These are phyloP conservation scores for Beta vulgaris DNA, from an alignment of 148 eudicot species.

Conservation along the genomic window DNA sequence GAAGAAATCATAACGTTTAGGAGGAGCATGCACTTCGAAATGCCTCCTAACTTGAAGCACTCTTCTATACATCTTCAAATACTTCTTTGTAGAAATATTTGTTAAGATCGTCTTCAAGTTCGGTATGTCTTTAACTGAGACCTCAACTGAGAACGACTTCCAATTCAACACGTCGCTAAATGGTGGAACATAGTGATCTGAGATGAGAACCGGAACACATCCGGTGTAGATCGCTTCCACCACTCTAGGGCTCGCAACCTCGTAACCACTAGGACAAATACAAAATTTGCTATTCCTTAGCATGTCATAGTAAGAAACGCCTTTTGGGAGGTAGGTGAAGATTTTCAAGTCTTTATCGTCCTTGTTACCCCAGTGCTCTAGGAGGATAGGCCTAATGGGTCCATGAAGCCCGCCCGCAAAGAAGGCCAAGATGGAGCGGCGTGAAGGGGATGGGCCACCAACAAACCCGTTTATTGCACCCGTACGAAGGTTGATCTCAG, in stretches of 20 bases:
- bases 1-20: conserved; percentile 63
- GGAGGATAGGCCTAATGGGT: conserved; percentile 63
- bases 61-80: conserved; percentile 59
- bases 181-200: conserved; percentile 62
- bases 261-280: conserved; percentile 82
- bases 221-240: conserved; percentile 79
- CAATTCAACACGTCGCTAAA: conserved; percentile 76
- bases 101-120: conserved; percentile 53
- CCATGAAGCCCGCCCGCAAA: conserved; percentile 83
- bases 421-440: conserved; percentile 53
- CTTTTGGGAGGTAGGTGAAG: conserved; percentile 60
- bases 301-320: conserved; percentile 56
- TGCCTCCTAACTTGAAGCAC: conserved; percentile 54
- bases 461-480: conserved; percentile 46
- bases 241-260: conserved; percentile 80
- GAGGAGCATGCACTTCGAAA: conserved; percentile 66
- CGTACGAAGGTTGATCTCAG: conserved; percentile 60
- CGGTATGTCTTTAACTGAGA: conserved; percentile 56
- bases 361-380: conserved; percentile 75
- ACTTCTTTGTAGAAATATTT: conserved; percentile 49
- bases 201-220: conserved; percentile 73
- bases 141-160: conserved; percentile 62
- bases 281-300: conserved; percentile 62
- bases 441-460: conserved; percentile 76
- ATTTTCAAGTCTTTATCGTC: conserved; percentile 55